A percentile compares a stretch with the other conserved stretches of the same genome.
Evolutionary conservation across 805 yeast species (phyloP).

Genomic region (Starmerella etchellsii): DNA sequence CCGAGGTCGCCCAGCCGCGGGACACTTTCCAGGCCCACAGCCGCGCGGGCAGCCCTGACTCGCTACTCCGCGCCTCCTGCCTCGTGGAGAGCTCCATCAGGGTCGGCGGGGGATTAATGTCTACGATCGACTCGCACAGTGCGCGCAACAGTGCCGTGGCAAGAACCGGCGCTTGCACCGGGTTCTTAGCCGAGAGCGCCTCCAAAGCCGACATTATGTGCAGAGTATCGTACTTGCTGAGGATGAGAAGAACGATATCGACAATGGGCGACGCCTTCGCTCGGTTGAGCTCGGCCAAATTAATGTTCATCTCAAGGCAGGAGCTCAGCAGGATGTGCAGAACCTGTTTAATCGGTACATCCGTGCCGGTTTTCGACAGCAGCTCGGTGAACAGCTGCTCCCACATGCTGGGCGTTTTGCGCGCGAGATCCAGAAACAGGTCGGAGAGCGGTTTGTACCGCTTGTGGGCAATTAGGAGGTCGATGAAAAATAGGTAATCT

Average conservation of each 20-base stretch:
- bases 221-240: neutral
- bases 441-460: constrained; percentile 1
- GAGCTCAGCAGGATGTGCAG: neutral
- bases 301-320: neutral
- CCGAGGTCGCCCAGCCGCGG: constrained; percentile 9
- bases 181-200: neutral
- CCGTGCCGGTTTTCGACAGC: neutral
- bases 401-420: constrained; percentile 10
- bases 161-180: constrained; percentile 2
- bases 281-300: neutral
- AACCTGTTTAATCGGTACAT: neutral
- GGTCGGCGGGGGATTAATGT: neutral
- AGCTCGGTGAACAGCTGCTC: constrained; percentile 3
- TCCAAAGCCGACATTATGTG: constrained; percentile 1
- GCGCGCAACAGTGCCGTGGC: constrained; percentile 9
- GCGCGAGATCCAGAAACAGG: constrained; percentile 9
- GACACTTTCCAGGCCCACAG: constrained; percentile 27
- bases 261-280: constrained; percentile 3
- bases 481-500: constrained; percentile 15
- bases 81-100: neutral
- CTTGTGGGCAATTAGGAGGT: constrained; percentile 3
- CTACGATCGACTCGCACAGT: neutral
- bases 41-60: neutral
- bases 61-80: neutral
- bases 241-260: neutral